Base-by-base conservation (phyloP, 1,284 basidiomycete genomes). In the Cutaneotrichosporon spelunceum region DNA sequence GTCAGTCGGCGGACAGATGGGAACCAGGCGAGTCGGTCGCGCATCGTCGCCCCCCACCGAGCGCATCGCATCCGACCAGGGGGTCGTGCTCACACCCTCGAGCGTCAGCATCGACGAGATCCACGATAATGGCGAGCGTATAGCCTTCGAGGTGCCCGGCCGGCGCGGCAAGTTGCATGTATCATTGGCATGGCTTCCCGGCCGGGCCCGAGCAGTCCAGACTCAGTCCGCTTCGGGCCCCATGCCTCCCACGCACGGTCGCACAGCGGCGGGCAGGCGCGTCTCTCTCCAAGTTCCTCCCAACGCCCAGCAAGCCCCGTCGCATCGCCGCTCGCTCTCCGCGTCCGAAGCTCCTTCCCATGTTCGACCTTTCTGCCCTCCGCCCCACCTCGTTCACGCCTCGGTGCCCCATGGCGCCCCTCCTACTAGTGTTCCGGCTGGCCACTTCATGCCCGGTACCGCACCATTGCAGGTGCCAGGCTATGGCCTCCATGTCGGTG, bases 91-190 rank as follows among this genome's bases (percentile, higher is more conserved):
- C 33, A 27, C 45, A 10, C 16, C 33, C 16, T 39, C 27, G 24
- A 44, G 39, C 26, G 36, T 19, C 2, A 19, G 19, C 14, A 23
- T 55, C 36, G 29, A 27, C 19, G 21, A 16, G 19, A n/a, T 55
- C 3, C 53, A 16, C 27, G 39, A 55, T 19, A 21, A 13, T 8
- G 53, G 53, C 4, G 53, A 55, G 14, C 53, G 21, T 26, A 44
- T 55, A 42, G 14, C 53, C 3, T 55, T 55, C 19, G 23, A 44
- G 19, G 56, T 57, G 16, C 56, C 27, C n/a, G 27, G 10, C 10
- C 56, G 44, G 19, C 45, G 47, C 4, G 56, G 56, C 14, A 47
- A 27, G 45, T 10, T 57, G 23, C 56, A 49, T n/a, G 33, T 57
- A 1, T 57, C 56, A 5, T 30, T 57, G 4, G 27, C 45, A 9